Evolutionary conservation across 2,329 filamentous ascomycete species (phyloP).

Genomic region (Fusarium longipes): DNA sequence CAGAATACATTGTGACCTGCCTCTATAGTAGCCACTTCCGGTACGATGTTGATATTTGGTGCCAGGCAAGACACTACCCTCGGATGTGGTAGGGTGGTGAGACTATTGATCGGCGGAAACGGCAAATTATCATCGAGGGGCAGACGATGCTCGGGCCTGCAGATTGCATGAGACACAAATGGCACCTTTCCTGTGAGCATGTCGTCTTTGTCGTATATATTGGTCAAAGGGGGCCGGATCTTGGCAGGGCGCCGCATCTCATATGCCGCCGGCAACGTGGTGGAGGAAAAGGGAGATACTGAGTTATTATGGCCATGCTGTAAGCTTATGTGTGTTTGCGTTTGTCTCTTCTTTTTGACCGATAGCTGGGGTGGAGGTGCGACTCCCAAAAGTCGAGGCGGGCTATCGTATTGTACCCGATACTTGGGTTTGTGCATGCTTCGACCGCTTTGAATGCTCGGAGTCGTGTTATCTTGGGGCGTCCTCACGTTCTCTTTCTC

Average conservation of each 20-base stretch:
- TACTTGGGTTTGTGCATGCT: slow-evolving; percentile 13
- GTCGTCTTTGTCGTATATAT: slow-evolving; percentile 19
- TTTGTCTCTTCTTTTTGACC: slow-evolving; percentile 36
- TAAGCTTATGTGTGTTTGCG: background rate
- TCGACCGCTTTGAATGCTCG: background rate
- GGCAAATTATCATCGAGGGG: background rate
- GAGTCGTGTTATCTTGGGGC: background rate
- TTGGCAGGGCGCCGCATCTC: slow-evolving; percentile 26
- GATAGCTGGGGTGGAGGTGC: slow-evolving; percentile 24
- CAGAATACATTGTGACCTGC: slow-evolving; percentile 55
- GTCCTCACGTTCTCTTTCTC: slow-evolving; percentile 38
- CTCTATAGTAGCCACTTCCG: slow-evolving; percentile 54
- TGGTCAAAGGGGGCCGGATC: slow-evolving; percentile 36
- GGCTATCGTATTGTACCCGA: slow-evolving; percentile 24
- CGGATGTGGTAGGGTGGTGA: background rate
- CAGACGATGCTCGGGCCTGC: background rate
- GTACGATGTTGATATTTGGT: slow-evolving; percentile 58
- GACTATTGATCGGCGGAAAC: background rate
- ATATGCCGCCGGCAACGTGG: slow-evolving; percentile 24
- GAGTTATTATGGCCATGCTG: background rate
- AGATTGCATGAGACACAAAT: background rate
- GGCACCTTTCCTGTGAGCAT: background rate
- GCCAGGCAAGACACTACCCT: slow-evolving; percentile 49
- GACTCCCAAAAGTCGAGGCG: slow-evolving; percentile 7
- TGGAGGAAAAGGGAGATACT: background rate